Base-by-base conservation (phyloP, 2,329 filamentous ascomycete species). In the Monilinia polystroma region DNA sequence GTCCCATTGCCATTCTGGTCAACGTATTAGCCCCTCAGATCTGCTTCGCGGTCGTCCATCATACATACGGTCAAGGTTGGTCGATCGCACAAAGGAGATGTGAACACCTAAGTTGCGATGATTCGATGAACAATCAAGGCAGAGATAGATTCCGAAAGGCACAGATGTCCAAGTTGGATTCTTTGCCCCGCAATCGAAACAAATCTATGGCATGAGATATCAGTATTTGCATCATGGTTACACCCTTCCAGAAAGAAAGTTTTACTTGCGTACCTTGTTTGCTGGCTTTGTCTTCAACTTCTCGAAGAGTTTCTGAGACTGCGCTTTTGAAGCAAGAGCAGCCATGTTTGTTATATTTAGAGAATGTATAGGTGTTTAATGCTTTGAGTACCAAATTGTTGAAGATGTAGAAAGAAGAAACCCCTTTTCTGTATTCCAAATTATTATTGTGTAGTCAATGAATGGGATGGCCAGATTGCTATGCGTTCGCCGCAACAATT, bases 141-240 rank as follows among this genome's bases (percentile, higher is more conserved):
- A 99, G 29, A 99, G 87, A 79, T 98, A 99, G 78, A 99, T 98
- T 76, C 92, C 95, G 71, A 99, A 93, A 14, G 94, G 93, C 43
- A 97, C 93, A 8, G 94, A 98, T 10, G 93, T 96, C 95, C 95
- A 99, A 68, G 95, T 98, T 70, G 95, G 95, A 77, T 97, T 97
- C 81, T 98, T 98, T 76, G 93, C 90, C 78, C 91, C 89, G 80
- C 95, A 99, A 82, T 99, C 95, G 81, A 99, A 99, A 85, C 95
- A 99, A 82, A 96, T 87, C 93, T 96, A 75, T 63, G 67, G 52
- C 59, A 66, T 52, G 23, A 26, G 54, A 58, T 52, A 64, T 74
- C 45, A 74, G 69, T 47, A 70, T 66, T 59, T 65, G 54, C 38
- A 41, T 43, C 47, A 55, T 49, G 18, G 45, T 26, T 52, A 32